Conservation (phyloP, 441 rosid genomes). For the Erodium trifolium region DNA sequence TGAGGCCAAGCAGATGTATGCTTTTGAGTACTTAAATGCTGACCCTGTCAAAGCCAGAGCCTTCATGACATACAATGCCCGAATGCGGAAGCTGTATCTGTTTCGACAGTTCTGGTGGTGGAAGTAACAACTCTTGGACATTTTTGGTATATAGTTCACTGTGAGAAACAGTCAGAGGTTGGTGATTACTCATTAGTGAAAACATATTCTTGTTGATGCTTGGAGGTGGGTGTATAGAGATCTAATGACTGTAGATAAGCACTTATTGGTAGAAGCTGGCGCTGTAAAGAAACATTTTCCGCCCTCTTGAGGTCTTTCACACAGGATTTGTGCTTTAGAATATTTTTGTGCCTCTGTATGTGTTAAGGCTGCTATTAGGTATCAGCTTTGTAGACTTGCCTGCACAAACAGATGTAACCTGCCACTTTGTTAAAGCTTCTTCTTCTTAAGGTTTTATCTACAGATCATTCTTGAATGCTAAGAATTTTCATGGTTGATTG, state of each 20-base stretch:
- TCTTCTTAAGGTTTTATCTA: not conserved
- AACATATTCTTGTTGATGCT: slow-evolving; percentile 15
- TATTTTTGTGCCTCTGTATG: not conserved
- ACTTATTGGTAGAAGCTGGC: not conserved
- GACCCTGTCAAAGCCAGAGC: slow-evolving; percentile 86
- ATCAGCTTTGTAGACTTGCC: not conserved
- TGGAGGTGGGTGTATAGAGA: slow-evolving; percentile 37
- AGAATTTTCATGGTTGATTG: not conserved
- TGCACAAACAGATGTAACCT: not conserved
- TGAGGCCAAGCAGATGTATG: slow-evolving; percentile 83
- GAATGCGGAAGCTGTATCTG: slow-evolving; percentile 69
- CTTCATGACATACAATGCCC: slow-evolving; percentile 59
- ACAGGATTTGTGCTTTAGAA: not conserved
- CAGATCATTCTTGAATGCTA: not conserved
- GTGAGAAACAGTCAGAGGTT: slow-evolving; percentile 12
- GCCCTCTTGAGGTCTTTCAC: not conserved
- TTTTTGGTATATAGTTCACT: slow-evolving; percentile 21
- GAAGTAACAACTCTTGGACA: slow-evolving; percentile 31
- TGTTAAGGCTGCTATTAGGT: not conserved
- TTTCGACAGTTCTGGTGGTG: slow-evolving; percentile 91
- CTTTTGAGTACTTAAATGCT: slow-evolving; percentile 73
- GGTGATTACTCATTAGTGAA: slow-evolving; percentile 1
- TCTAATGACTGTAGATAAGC: slow-evolving; percentile 22
- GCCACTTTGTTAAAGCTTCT: not conserved
- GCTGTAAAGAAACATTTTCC: too few species aligned